Conservation (phyloP, 257 asterid species). For the Mitragyna speciosa region DNA sequence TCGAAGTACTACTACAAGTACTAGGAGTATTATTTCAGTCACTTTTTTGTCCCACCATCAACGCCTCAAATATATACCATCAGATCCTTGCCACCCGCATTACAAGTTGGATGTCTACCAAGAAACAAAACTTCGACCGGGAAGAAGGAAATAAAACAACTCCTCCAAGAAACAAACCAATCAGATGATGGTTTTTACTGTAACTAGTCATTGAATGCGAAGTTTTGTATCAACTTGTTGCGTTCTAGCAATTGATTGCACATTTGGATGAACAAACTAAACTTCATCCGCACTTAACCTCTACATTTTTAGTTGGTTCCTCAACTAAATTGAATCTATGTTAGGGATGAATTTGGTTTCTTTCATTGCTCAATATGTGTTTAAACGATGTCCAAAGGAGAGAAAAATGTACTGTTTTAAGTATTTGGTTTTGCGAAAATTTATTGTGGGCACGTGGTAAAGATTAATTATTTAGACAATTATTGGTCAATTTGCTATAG, state of each 20-base stretch:
- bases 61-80: not conserved
- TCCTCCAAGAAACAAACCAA: not conserved
- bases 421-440: not conserved
- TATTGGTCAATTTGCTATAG: not conserved
- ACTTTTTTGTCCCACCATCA: slow-evolving; percentile 25
- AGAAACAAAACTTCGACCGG: not conserved
- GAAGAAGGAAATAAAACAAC: not conserved
- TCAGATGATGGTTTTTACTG: not conserved
- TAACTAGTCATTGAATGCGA: not conserved
- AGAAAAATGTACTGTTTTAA: not conserved
- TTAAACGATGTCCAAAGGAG: no score
- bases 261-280: no score
- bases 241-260: no score
- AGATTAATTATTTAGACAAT: slow-evolving; percentile 12
- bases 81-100: not conserved
- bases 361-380: not conserved
- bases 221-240: no score
- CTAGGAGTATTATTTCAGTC: slow-evolving; percentile 4
- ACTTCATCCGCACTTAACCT: no score
- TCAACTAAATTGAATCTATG: not conserved
- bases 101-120: not conserved
- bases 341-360: not conserved
- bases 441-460: not conserved
- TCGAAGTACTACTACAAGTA: not conserved
- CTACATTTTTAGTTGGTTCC: no score